Base-by-base conservation (phyloP, 148 eudicot genomes). In the Amaranthus hypochondriacus region DNA sequence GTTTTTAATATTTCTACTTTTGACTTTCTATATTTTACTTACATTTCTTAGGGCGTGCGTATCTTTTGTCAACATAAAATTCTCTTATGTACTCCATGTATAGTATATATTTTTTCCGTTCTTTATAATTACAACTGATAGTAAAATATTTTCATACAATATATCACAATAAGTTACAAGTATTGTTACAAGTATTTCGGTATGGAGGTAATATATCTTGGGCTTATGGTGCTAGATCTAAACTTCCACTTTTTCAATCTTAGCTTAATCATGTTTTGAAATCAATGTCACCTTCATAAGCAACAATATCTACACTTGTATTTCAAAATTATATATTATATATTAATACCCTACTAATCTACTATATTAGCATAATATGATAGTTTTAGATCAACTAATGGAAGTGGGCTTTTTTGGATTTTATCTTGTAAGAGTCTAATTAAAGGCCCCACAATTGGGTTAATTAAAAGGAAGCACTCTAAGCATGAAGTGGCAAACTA, bases 391-490 rank as follows among this genome's bases (percentile, higher is more conserved):
- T 66, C 55, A 4, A 52, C 66, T 71, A 48, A 53, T 28, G 39
- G 39, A 28, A 51, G 6, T 52, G 10, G 69, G 42, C 15, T 63
- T 62, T n/a, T 62, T 13, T 61, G 15, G 15, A 6, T 42, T 73
- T 48, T 53, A 43, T 77, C 69, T 66, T 8, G 66, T 60, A 46
- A 77, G 4, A 39, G 52, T 69, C 28, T 63, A 18, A 15, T 42
- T n/a, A 52, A 8, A 4, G 69, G 76, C 28, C 72, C 76, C 57
- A 72, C 76, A 18, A 73, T 6, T 48, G 2, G 18, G 43, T 76
- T 43, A 56, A 62, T 9, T 28, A 28, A 77, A 71, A 18, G 28
- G 48, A 56, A 57, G 8, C 18, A 54, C 69, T 55, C n/a, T 69
- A 48, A 60, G 48, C 63, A 56, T 65, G 52, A 13, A 8, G 54